phyloP scores from a whole-genome alignment of 352 stramenopile genomes.

The Globisporangium perplexum region DNA sequence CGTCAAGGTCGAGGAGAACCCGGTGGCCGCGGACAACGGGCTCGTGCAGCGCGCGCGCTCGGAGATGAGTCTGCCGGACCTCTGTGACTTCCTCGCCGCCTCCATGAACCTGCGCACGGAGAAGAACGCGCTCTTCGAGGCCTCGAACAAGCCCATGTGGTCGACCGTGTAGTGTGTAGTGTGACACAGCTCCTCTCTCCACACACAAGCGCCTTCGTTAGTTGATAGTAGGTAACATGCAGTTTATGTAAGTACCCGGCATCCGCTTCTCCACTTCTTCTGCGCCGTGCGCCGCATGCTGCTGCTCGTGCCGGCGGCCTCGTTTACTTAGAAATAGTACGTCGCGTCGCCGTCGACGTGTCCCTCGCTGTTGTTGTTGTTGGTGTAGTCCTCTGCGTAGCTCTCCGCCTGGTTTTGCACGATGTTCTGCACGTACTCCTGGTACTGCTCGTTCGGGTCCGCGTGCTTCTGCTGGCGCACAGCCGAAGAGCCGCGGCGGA shows the following conservation, averaged over 20 bases:
- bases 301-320: not conserved
- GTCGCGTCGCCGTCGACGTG: not conserved
- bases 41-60: conserved; percentile 29
- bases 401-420: not conserved
- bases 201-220: not conserved
- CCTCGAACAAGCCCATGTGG: conserved; percentile 44
- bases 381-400: not conserved
- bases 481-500: not conserved
- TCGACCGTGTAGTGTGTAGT: conserved; percentile 48
- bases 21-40: conserved; percentile 31
- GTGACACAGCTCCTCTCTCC: not conserved
- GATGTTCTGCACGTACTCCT: not conserved
- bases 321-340: not conserved
- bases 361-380: not conserved
- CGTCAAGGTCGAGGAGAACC: conserved; percentile 43
- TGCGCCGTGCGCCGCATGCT: not conserved
- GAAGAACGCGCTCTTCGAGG: conserved; percentile 35
- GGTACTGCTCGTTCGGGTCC: not conserved
- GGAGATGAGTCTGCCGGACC: conserved; percentile 31
- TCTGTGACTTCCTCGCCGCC: conserved; percentile 40
- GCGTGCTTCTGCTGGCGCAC: not conserved
- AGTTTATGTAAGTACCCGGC: too few relatives aligned
- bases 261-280: not conserved
- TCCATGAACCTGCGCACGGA: conserved; percentile 56
- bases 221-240: not conserved